Conservation (phyloP, 2,329 filamentous ascomycete species). For the Cladobotryum protrusum region DNA sequence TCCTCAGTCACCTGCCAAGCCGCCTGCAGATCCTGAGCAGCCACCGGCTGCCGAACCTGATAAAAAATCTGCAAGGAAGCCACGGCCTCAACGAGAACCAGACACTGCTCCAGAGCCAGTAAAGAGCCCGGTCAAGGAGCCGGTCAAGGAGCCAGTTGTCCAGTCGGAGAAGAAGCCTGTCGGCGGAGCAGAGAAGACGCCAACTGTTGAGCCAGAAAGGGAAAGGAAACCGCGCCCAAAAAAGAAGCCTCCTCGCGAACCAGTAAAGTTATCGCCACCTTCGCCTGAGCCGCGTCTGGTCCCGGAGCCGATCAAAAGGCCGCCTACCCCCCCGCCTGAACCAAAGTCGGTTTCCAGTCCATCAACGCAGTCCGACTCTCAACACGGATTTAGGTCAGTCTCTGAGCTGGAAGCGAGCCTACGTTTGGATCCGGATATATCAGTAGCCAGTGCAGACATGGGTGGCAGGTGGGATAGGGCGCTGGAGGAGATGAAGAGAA, state of each 20-base stretch:
- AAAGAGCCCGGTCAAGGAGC: slow-evolving; percentile 3
- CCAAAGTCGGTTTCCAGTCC: background rate
- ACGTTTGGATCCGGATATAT: background rate
- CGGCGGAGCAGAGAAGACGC: background rate
- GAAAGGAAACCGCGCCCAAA: slow-evolving; percentile 4
- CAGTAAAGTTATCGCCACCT: slow-evolving; percentile 1
- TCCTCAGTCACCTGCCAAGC: slow-evolving; percentile 1
- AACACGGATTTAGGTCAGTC: background rate
- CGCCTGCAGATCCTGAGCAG: slow-evolving; percentile 2
- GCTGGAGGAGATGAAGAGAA: slow-evolving; percentile 57
- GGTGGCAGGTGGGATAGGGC: slow-evolving; percentile 58
- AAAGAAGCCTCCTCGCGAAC: slow-evolving; percentile 13
- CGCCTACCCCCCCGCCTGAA: background rate
- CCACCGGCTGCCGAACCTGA: background rate
- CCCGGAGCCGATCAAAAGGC: background rate
- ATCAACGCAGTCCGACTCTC: background rate
- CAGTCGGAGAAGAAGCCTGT: background rate
- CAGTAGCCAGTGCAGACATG: background rate
- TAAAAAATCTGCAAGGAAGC: background rate
- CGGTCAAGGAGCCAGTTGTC: background rate
- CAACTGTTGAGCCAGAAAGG: background rate
- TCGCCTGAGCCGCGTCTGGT: background rate
- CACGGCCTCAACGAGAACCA: background rate
- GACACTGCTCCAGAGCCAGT: background rate
- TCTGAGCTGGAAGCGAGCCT: background rate